These are phyloP conservation scores for Hura crepitans DNA, from an alignment of 441 rosid genomes.

Conservation along the genomic window DNA sequence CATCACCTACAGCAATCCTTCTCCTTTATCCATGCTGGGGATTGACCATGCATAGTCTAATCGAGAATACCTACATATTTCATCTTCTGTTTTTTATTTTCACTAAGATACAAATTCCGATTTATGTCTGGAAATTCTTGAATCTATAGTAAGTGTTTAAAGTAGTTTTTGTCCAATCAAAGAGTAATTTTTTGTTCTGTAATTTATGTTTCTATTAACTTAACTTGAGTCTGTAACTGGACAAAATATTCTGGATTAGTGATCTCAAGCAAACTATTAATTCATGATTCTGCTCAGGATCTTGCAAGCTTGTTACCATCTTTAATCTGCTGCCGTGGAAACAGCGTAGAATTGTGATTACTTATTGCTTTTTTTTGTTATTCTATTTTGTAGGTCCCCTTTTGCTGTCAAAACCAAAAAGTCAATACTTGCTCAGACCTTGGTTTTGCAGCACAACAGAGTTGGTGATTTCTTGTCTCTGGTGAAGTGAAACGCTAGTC, in stretches of 20 bases:
- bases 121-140: too few species aligned
- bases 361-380: neutral
- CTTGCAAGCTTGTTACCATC: neutral
- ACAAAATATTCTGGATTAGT: slow-evolving; percentile 2
- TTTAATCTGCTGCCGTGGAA: neutral
- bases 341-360: neutral
- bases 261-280: neutral
- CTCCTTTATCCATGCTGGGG: neutral
- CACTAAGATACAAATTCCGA: neutral
- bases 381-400: neutral
- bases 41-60: neutral
- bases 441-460: slow-evolving; percentile 10
- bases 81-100: neutral
- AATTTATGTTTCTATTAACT: neutral
- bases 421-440: neutral
- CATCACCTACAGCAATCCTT: neutral
- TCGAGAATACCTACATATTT: neutral
- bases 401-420: neutral
- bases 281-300: neutral
- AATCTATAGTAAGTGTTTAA: too few species aligned
- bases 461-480: neutral
- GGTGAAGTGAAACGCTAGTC: neutral
- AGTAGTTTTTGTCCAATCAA: neutral
- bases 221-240: neutral
- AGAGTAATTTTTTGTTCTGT: neutral